Percentiles rank a stretch among this genome's conserved stretches.
phyloP scores from a whole-genome alignment of 495 filamentous ascomycete species.

The Corynascus novoguineensis region DNA sequence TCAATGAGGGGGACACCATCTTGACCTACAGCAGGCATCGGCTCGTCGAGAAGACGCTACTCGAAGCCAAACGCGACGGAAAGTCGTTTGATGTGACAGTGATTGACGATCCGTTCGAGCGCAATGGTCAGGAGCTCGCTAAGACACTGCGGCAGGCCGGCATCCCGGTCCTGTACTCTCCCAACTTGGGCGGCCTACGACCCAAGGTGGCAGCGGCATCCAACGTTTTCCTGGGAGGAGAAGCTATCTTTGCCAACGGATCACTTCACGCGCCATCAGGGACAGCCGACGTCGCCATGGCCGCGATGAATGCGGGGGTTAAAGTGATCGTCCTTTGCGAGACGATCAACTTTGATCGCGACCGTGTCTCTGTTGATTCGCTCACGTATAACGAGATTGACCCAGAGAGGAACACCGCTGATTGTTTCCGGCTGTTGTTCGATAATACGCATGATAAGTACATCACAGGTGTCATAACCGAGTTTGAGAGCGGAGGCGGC shows the following conservation, averaged over 20 bases:
- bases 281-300: slow-evolving; percentile 84
- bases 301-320: slow-evolving; percentile 64
- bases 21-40: slow-evolving; percentile 86
- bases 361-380: slow-evolving; percentile 80
- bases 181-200: slow-evolving; percentile 64
- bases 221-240: slow-evolving; percentile 80
- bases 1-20: slow-evolving; percentile 73
- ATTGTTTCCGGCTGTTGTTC: slow-evolving; percentile 80
- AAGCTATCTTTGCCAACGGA: slow-evolving; percentile 87
- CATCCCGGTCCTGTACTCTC: slow-evolving; percentile 71
- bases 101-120: slow-evolving; percentile 78
- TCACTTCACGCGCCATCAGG: slow-evolving; percentile 80
- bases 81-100: slow-evolving; percentile 78
- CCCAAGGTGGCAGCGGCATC: slow-evolving; percentile 67
- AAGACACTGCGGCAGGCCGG: slow-evolving; percentile 60
- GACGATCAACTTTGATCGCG: slow-evolving; percentile 84
- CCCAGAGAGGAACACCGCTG: slow-evolving; percentile 44
- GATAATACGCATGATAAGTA: slow-evolving; percentile 91
- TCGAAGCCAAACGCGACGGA: slow-evolving; percentile 54
- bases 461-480: slow-evolving; percentile 82
- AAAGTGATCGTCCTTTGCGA: slow-evolving; percentile 91
- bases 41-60: slow-evolving; percentile 72
- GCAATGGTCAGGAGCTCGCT: slow-evolving; percentile 64
- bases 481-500: slow-evolving; percentile 58
- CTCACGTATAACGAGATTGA: slow-evolving; percentile 93